Conservation (phyloP, 768 basidiomycete genomes). For the Leucosporidium creatinivorum region DNA sequence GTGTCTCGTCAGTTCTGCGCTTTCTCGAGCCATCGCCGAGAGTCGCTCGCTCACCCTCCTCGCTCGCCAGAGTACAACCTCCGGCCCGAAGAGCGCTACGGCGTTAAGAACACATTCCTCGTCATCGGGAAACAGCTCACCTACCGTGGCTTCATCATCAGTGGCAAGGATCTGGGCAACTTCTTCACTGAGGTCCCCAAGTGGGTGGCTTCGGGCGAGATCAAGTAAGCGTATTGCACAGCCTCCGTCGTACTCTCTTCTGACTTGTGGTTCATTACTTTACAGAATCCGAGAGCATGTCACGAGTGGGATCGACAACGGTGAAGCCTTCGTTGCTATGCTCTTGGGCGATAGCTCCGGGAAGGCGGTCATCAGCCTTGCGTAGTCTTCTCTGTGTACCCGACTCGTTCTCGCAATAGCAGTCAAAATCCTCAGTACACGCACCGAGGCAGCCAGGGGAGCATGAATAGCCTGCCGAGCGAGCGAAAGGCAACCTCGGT, state of each 20-base stretch:
- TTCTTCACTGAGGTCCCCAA: slow-evolving; percentile 38
- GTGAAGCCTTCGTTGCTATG: slow-evolving; percentile 37
- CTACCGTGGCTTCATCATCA: slow-evolving; percentile 25
- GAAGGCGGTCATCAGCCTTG: slow-evolving; percentile 33
- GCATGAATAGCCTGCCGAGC: no score
- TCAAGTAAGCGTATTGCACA: slow-evolving; percentile 14
- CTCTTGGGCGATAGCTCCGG: slow-evolving; percentile 28
- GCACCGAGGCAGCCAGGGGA: no score
- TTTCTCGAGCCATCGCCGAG: not conserved
- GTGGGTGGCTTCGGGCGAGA: slow-evolving; percentile 30
- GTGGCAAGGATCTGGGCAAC: slow-evolving; percentile 25
- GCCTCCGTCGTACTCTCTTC: slow-evolving; percentile 8
- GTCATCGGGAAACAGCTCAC: slow-evolving; percentile 35
- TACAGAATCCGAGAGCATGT: slow-evolving; percentile 38
- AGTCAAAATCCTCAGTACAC: no score
- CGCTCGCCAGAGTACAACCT: slow-evolving; percentile 31
- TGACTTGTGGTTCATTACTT: slow-evolving; percentile 16
- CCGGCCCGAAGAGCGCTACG: slow-evolving; percentile 9
- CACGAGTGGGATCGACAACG: slow-evolving; percentile 37
- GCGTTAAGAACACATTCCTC: slow-evolving; percentile 32
- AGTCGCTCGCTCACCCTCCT: not conserved
- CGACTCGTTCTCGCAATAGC: no score
- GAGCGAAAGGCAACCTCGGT: no score
- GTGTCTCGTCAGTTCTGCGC: slow-evolving; percentile 5
- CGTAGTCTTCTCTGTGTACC: not conserved